These are phyloP conservation scores for Alternaria sp. DNA, from an alignment of 2,329 filamentous ascomycete species.

Conservation along the genomic window DNA sequence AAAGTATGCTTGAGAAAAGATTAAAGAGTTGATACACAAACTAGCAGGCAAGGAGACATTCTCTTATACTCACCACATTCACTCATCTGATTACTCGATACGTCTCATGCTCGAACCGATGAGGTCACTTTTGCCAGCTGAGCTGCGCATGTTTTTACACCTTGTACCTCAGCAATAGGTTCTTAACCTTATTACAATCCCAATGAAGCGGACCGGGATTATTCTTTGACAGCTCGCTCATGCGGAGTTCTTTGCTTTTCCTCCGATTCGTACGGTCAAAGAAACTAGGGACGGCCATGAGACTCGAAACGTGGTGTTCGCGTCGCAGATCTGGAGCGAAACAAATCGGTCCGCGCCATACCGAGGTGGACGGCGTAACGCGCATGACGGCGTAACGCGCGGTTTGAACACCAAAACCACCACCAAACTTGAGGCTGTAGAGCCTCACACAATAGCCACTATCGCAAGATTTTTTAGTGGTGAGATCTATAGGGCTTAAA, in stretches of 20 bases:
- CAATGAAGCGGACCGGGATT: neutral
- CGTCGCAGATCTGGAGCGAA: conserved; percentile 13
- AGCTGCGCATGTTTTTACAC: conserved; percentile 12
- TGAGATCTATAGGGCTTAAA: too few species aligned
- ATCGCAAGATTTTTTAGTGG: too few species aligned
- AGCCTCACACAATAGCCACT: too few species aligned
- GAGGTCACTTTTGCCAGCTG: neutral
- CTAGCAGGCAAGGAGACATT: neutral
- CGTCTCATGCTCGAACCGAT: neutral
- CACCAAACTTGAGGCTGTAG: too few species aligned
- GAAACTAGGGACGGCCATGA: conserved; percentile 15
- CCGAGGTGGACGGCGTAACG: too few species aligned
- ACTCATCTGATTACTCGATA: neutral
- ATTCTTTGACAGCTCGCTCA: neutral
- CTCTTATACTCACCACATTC: neutral
- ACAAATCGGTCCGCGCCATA: conserved; percentile 14
- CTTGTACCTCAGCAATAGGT: conserved; percentile 5
- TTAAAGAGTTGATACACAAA: neutral
- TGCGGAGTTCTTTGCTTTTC: neutral
- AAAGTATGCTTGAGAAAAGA: neutral
- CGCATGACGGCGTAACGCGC: too few species aligned
- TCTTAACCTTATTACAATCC: neutral
- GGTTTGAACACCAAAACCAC: too few species aligned
- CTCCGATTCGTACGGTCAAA: neutral
- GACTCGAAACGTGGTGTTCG: conserved; percentile 16